phyloP scores from a whole-genome alignment of 1,284 basidiomycete species.

The Puccinia triticina region DNA sequence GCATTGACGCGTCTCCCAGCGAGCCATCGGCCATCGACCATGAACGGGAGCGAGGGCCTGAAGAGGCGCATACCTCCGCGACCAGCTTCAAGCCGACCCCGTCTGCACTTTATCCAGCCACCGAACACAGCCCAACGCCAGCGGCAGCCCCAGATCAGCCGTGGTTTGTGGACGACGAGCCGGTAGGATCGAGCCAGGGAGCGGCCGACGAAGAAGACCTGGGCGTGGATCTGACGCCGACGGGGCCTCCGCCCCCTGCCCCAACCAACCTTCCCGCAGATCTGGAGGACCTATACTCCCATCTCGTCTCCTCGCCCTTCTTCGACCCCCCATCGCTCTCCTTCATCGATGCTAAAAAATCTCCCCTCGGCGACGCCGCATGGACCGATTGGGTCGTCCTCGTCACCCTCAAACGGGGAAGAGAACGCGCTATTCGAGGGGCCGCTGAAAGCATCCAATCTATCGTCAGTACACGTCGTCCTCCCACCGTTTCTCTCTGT shows the following conservation, averaged over 20 bases:
- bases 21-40: background rate
- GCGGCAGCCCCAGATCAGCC: slow-evolving; percentile 2
- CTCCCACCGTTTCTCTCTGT: too few species aligned
- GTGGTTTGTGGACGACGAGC: slow-evolving; percentile 44
- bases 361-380: slow-evolving; percentile 52
- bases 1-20: background rate
- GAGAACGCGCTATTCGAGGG: slow-evolving; percentile 56
- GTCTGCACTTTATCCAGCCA: background rate
- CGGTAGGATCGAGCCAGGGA: background rate
- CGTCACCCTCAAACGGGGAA: slow-evolving; percentile 53
- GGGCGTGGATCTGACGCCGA: background rate
- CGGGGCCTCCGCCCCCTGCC: slow-evolving; percentile 40
- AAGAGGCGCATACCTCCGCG: background rate
- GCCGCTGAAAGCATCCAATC: slow-evolving; percentile 55
- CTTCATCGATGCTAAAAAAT: slow-evolving; percentile 56
- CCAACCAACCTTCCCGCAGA: slow-evolving; percentile 53
- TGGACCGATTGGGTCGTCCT: slow-evolving; percentile 58
- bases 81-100: background rate
- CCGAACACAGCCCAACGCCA: background rate
- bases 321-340: slow-evolving; percentile 54
- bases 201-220: background rate
- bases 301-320: slow-evolving; percentile 56
- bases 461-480: slow-evolving; percentile 54
- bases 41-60: background rate
- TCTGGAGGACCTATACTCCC: slow-evolving; percentile 54